Evolutionary conservation across 208 protist species (phyloP).

Genomic region (Acanthamoeba divionensis): DNA sequence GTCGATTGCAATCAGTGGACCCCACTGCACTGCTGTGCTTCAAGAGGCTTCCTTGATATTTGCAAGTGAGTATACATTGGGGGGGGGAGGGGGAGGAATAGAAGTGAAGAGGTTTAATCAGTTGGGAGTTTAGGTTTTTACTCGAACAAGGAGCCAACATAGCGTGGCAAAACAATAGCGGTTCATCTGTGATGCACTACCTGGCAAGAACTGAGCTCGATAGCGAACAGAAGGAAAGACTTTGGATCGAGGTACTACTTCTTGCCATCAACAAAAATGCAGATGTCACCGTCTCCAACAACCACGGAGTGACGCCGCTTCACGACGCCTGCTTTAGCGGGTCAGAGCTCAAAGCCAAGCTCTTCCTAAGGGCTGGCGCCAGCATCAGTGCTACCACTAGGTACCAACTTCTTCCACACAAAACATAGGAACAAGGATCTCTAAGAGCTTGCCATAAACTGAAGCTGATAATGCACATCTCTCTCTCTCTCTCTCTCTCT

Average conservation of each 20-base stretch:
- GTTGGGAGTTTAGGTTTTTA: too few relatives aligned
- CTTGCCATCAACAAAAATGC: too few relatives aligned
- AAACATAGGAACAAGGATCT: too few relatives aligned
- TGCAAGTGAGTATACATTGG: not conserved
- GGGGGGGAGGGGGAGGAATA: not conserved
- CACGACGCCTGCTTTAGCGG: not conserved
- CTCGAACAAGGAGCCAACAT: too few relatives aligned
- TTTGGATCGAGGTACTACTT: constrained; percentile 14
- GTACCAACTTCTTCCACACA: too few relatives aligned
- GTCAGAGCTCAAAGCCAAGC: not conserved
- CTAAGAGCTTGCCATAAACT: not conserved
- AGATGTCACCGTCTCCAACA: too few relatives aligned
- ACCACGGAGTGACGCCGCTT: constrained; percentile 10
- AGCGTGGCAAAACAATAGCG: constrained; percentile 12
- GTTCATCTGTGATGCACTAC: not conserved
- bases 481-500: not conserved
- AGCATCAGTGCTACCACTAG: not conserved
- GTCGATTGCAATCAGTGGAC: not conserved
- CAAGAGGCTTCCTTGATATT: not conserved
- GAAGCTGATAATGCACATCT: not conserved
- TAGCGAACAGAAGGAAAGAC: not conserved
- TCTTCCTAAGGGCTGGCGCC: not conserved
- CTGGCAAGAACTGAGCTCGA: constrained; percentile 24
- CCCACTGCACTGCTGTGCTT: not conserved
- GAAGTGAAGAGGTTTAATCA: too few relatives aligned